A percentile compares a stretch with the other conserved stretches of the same genome.
phyloP scores from a whole-genome alignment of 768 basidiomycete species.

The Pisolithus sp. region DNA sequence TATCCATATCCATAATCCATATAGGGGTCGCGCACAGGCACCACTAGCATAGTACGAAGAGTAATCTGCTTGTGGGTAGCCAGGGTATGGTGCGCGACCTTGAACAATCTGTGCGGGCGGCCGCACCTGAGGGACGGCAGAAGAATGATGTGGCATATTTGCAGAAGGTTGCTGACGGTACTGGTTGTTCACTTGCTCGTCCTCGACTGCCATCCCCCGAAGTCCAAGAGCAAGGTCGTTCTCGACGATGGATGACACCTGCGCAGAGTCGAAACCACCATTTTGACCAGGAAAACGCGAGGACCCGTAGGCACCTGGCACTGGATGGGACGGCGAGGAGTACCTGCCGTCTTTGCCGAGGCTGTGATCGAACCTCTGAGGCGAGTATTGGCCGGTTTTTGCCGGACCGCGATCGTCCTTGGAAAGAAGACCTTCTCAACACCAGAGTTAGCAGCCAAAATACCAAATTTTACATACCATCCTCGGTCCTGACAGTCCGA shows the following conservation, averaged over 20 bases:
- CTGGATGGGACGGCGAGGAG: slow-evolving; percentile 40
- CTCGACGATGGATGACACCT: slow-evolving; percentile 37
- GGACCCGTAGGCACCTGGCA: slow-evolving; percentile 22
- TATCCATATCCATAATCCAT: slow-evolving; percentile 55
- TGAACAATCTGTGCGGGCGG: slow-evolving; percentile 38
- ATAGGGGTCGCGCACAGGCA: slow-evolving; percentile 43
- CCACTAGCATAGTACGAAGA: slow-evolving; percentile 51
- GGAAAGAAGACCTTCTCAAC: slow-evolving; percentile 12
- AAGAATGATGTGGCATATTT: slow-evolving; percentile 23
- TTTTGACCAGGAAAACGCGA: slow-evolving; percentile 26
- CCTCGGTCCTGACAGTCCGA: slow-evolving; percentile 34
- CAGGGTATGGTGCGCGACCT: slow-evolving; percentile 40
- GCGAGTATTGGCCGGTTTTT: slow-evolving; percentile 47
- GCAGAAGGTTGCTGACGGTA: slow-evolving; percentile 33
- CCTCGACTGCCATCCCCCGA: slow-evolving; percentile 57
- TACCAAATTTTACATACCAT: slow-evolving; percentile 27
- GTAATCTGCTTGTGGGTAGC: slow-evolving; percentile 53
- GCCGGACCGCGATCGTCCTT: slow-evolving; percentile 44
- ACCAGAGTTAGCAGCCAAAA: slow-evolving; percentile 10
- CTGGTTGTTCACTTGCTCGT: slow-evolving; percentile 37
- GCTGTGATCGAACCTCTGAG: slow-evolving; percentile 46
- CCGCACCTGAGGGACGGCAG: slow-evolving; percentile 33
- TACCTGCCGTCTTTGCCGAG: slow-evolving; percentile 42
- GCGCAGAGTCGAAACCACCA: slow-evolving; percentile 31
- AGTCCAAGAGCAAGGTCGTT: slow-evolving; percentile 52